Evolutionary conservation across 2,329 filamentous ascomycete species (phyloP).

Genomic region (Aureobasidium subglaciale): DNA sequence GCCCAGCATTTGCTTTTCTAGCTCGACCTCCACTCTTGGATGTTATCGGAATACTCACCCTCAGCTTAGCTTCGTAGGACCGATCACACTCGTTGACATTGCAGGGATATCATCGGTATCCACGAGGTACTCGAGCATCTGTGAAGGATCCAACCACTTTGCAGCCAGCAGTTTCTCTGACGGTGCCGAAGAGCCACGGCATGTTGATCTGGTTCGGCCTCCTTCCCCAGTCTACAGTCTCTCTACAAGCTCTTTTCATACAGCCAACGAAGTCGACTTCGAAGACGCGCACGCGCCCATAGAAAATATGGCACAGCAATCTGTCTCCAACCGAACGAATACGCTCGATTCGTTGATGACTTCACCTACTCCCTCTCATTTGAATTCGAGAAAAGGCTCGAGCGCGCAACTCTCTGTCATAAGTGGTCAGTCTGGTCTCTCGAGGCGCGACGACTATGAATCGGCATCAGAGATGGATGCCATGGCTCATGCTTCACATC

Average conservation of each 20-base stretch:
- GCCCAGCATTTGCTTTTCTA: background rate
- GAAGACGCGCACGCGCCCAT: background rate
- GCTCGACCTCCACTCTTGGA: background rate
- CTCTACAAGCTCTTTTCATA: slow-evolving; percentile 7
- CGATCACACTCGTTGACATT: slow-evolving; percentile 7
- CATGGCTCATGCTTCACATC: slow-evolving; percentile 19
- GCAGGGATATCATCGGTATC: background rate
- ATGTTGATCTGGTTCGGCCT: background rate
- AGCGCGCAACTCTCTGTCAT: slow-evolving; percentile 33
- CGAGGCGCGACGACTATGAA: slow-evolving; percentile 37
- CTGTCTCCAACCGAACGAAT: slow-evolving; percentile 30
- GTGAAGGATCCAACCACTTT: background rate
- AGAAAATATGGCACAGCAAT: slow-evolving; percentile 1
- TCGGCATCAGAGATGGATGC: slow-evolving; percentile 31
- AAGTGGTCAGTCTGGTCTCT: slow-evolving; percentile 41
- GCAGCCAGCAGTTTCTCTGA: background rate
- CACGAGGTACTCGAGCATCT: background rate
- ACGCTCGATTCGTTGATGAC: slow-evolving; percentile 42
- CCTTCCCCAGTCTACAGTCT: background rate
- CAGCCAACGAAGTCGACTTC: background rate
- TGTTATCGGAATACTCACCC: background rate
- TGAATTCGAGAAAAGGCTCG: slow-evolving; percentile 32
- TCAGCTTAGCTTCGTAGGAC: background rate
- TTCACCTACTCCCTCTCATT: slow-evolving; percentile 36
- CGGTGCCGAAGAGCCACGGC: background rate